Conservation (phyloP, 805 yeast species). For the Candida maltosa region DNA sequence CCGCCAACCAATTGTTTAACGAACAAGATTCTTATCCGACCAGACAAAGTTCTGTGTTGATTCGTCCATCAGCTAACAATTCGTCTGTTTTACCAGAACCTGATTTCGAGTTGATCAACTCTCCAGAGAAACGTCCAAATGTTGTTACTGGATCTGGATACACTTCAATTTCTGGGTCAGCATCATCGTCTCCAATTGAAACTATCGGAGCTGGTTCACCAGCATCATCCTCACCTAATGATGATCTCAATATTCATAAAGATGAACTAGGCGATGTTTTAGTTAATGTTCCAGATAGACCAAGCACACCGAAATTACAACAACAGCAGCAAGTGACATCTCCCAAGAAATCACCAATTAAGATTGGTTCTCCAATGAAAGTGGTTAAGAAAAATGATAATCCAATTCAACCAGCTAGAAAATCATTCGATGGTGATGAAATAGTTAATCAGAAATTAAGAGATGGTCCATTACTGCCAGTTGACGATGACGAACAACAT, state of each 20-base stretch:
- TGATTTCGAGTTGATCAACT: conserved; percentile 20
- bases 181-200: no score
- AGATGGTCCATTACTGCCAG: conserved; percentile 7
- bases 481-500: conserved; percentile 15
- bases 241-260: no score
- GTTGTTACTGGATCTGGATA: no score
- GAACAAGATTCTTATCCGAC: conserved; percentile 8
- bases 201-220: no score
- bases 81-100: conserved; percentile 37
- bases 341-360: conserved; percentile 23
- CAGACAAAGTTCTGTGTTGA: not conserved
- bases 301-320: not conserved
- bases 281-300: no score
- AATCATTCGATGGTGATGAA: conserved; percentile 15
- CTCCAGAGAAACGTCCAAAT: not conserved
- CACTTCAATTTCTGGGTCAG: no score
- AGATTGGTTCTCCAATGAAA: conserved; percentile 37
- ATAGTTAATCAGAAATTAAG: conserved; percentile 22
- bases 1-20: conserved; percentile 27
- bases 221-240: no score
- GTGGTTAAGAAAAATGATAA: conserved; percentile 23
- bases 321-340: no score
- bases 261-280: no score
- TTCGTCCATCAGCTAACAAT: conserved; percentile 1
- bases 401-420: not conserved